phyloP scores from a whole-genome alignment of 139 green algal species.

The Pycnococcus provasolii region DNA sequence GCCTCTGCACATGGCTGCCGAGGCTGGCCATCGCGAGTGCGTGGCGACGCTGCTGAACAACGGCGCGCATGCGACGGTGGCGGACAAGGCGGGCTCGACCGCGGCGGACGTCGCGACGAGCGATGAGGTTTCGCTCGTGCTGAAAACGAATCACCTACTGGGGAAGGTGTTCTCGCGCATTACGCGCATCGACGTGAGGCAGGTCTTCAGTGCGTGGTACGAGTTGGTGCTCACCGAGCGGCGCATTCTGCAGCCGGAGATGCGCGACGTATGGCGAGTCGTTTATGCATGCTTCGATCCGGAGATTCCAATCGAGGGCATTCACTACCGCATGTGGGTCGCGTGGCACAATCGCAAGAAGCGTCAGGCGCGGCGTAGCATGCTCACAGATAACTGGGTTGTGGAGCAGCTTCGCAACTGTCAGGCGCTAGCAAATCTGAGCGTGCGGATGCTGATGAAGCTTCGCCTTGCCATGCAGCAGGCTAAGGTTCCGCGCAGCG shows the following conservation, averaged over 20 bases:
- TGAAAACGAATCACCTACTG: not conserved
- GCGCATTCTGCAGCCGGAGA: not conserved
- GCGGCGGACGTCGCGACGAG: slow-evolving; percentile 1
- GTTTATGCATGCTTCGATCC: not conserved
- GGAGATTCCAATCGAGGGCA: not conserved
- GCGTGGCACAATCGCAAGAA: not conserved
- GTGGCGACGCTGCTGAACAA: slow-evolving; percentile 1
- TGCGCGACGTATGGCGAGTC: not conserved
- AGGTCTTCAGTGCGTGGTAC: not conserved
- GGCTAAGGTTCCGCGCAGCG: not conserved
- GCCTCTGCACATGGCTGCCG: slow-evolving; percentile 9
- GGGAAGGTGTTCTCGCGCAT: not conserved
- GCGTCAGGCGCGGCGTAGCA: not conserved
- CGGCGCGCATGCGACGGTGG: no score
- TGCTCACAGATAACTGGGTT: not conserved
- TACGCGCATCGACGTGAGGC: not conserved
- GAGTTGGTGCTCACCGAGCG: not conserved
- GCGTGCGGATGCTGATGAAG: not conserved
- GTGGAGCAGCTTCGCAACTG: not conserved
- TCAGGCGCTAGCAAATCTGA: not conserved
- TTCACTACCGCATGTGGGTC: not conserved
- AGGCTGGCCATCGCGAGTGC: slow-evolving; percentile 11
- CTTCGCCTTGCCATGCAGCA: not conserved
- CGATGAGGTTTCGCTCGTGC: not conserved
- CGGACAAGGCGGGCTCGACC: slow-evolving; percentile 5